phyloP scores from a whole-genome alignment of 192 early-diverging fungal genomes.

The Rhizoclosmatium globosum region DNA sequence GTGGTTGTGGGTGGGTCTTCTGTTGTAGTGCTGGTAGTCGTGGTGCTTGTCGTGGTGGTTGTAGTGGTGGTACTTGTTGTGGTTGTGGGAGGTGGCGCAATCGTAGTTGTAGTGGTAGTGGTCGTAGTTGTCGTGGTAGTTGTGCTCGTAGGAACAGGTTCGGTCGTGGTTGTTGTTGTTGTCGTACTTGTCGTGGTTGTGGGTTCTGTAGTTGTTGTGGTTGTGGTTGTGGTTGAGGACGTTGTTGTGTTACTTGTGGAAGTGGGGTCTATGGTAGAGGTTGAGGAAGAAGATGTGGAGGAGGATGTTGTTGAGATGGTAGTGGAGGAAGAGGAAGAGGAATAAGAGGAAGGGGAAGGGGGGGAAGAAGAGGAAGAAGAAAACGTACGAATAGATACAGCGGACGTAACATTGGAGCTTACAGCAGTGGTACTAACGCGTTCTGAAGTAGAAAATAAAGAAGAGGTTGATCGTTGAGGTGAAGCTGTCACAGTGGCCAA shows the following conservation, averaged over 20 bases:
- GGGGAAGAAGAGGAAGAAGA: no score
- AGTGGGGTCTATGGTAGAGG: not conserved
- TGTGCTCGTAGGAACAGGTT: not conserved
- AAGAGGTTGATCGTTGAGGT: not conserved
- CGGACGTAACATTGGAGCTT: not conserved
- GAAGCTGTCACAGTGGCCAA: not conserved
- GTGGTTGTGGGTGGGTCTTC: not conserved
- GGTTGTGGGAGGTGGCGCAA: not conserved
- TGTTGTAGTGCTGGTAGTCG: not conserved
- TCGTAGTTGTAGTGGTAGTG: not conserved
- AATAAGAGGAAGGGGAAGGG: no score
- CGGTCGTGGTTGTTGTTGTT: not conserved
- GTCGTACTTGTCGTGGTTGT: not conserved
- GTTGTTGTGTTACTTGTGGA: not conserved
- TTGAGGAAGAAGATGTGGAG: not conserved
- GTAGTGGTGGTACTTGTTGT: not conserved
- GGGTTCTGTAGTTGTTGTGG: not conserved
- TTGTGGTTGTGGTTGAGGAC: not conserved
- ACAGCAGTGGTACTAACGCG: not conserved
- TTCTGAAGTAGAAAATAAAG: not conserved
- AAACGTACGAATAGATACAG: no score
- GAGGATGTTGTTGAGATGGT: not conserved
- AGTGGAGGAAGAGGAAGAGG: not conserved
- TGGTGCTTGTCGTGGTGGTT: not conserved
- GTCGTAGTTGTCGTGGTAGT: not conserved